phyloP scores from a whole-genome alignment of 2,329 filamentous ascomycete genomes.

The Xylariaceae sp. region DNA sequence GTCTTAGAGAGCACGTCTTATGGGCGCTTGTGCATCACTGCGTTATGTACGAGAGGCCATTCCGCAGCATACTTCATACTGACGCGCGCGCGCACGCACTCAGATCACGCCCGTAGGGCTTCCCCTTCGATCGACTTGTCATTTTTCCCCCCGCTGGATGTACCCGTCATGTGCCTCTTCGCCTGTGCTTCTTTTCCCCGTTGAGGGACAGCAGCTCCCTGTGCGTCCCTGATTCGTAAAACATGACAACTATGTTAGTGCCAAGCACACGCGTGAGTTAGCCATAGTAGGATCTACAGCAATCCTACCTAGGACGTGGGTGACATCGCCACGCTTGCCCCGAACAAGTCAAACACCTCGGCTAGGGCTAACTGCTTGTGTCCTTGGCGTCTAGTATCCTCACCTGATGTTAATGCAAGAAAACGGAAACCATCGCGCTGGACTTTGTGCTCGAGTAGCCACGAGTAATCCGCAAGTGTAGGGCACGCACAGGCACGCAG shows the following conservation, averaged over 20 bases:
- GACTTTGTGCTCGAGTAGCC: too few relatives aligned
- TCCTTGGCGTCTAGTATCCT: background rate
- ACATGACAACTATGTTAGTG: background rate
- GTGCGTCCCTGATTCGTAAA: background rate
- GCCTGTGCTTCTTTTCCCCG: background rate
- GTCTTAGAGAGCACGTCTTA: too few relatives aligned
- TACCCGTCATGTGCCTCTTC: background rate
- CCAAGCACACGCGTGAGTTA: constrained; percentile 5
- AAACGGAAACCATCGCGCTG: background rate
- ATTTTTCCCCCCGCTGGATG: background rate
- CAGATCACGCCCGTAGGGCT: background rate
- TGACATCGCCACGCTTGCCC: constrained; percentile 14
- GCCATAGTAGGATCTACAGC: constrained; percentile 4
- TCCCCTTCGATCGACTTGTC: background rate
- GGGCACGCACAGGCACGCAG: too few relatives aligned
- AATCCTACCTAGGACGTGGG: constrained; percentile 1
- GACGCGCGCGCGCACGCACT: too few relatives aligned
- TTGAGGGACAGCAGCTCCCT: background rate
- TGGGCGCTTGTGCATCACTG: too few relatives aligned
- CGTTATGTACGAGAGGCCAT: too few relatives aligned
- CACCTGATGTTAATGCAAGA: constrained; percentile 1
- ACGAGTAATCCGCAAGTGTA: too few relatives aligned
- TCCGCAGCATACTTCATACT: too few relatives aligned
- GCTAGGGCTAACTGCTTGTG: constrained; percentile 4
- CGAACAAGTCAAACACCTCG: constrained; percentile 9